These are phyloP conservation scores for Rubia peregrina DNA, from an alignment of 305 asterid genomes.

Conservation along the genomic window DNA sequence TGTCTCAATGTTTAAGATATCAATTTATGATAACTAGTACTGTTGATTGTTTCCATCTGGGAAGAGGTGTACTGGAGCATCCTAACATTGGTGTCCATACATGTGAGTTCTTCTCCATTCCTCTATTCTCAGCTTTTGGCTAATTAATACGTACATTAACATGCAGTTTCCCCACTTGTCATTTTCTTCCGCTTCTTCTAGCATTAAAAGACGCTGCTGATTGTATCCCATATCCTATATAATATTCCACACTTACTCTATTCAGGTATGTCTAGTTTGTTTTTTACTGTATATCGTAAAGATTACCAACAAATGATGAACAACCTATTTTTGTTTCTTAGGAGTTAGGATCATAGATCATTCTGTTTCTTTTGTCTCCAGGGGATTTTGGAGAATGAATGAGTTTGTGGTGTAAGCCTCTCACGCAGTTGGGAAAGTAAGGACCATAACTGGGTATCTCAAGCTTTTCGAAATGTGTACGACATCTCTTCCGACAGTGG, in stretches of 20 bases:
- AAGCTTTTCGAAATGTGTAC: slow-evolving; percentile 60
- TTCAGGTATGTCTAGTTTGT: slow-evolving; percentile 58
- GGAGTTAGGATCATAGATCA: neutral
- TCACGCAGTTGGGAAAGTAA: slow-evolving; percentile 83
- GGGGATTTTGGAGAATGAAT: slow-evolving; percentile 82
- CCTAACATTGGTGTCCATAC: slow-evolving; percentile 51
- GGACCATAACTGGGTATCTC: slow-evolving; percentile 71
- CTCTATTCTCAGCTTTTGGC: neutral
- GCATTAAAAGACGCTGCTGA: slow-evolving; percentile 1
- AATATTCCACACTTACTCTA: slow-evolving; percentile 80
- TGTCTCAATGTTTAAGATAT: slow-evolving; percentile 9
- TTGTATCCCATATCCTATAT: slow-evolving; percentile 69
- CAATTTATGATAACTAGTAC: slow-evolving; percentile 29
- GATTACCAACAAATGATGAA: neutral
- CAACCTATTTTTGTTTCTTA: neutral
- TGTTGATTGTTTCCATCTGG: slow-evolving; percentile 57
- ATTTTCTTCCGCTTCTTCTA: neutral
- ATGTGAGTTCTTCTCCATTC: slow-evolving; percentile 47
- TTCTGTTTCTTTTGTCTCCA: slow-evolving; percentile 25
- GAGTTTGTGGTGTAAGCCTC: slow-evolving; percentile 61
- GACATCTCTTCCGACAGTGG: slow-evolving; percentile 77
- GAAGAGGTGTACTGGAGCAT: slow-evolving; percentile 72
- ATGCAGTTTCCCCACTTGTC: neutral
- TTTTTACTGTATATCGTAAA: neutral
- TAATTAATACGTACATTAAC: neutral